Evolutionary conservation across 805 yeast species (phyloP).

Genomic region (Saccharomyces jurei): DNA sequence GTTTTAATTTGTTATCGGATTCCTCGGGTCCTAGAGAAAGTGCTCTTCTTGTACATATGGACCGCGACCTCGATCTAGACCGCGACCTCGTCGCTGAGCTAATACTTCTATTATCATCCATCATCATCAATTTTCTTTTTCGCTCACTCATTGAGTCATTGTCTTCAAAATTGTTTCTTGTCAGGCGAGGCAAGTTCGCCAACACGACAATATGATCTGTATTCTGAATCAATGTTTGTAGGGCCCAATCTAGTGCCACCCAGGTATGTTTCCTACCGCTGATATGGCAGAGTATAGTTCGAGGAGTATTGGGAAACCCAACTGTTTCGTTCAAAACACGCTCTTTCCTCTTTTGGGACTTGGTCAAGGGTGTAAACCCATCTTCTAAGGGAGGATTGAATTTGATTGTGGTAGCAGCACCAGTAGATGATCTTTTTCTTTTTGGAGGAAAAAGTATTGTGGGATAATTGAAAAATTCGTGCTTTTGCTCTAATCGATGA

Average conservation of each 20-base stretch:
- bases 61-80: conserved; percentile 1
- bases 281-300: conserved; percentile 55
- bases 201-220: conserved; percentile 61
- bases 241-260: conserved; percentile 70
- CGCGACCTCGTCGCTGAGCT: not conserved
- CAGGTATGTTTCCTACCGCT: conserved; percentile 70
- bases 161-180: not conserved
- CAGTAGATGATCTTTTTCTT: conserved; percentile 1
- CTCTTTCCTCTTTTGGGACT: conserved; percentile 14
- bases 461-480: conserved; percentile 14
- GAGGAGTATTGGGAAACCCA: conserved; percentile 21
- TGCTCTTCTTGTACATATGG: conserved; percentile 5
- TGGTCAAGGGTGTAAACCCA: conserved; percentile 13
- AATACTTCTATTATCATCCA: not conserved
- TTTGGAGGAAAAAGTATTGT: conserved; percentile 10
- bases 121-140: not conserved
- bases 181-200: conserved; percentile 31
- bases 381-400: conserved; percentile 5
- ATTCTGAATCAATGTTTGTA: conserved; percentile 43
- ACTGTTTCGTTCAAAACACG: conserved; percentile 11
- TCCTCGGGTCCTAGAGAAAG: conserved; percentile 8
- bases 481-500: conserved; percentile 8
- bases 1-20: conserved; percentile 5
- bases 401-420: conserved; percentile 1
- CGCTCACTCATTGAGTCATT: conserved; percentile 6